Evolutionary conservation across 805 yeast genomes (phyloP).

Genomic region (Ogataea methanolica): DNA sequence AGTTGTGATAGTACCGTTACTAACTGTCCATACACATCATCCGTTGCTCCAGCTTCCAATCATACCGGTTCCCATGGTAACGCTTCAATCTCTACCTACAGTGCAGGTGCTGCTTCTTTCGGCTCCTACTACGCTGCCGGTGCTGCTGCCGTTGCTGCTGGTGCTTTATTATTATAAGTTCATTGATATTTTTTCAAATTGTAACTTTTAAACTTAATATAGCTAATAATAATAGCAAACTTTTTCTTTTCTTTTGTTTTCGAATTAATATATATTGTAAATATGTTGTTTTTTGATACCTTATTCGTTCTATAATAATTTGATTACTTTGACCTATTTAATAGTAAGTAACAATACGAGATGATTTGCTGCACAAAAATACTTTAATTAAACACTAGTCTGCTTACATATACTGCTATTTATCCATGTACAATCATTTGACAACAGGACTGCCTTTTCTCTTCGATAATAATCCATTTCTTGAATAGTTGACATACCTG

Average conservation of each 20-base stretch:
- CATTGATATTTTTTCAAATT: background rate
- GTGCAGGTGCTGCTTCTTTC: conserved; percentile 28
- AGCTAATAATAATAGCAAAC: background rate
- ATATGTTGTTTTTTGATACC: background rate
- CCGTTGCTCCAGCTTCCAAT: conserved; percentile 18
- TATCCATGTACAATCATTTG: background rate
- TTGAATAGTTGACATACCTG: conserved; percentile 22
- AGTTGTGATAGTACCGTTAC: conserved; percentile 35
- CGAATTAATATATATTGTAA: background rate
- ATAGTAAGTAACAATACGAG: too few species aligned
- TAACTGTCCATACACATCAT: conserved; percentile 36
- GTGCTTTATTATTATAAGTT: conserved; percentile 31
- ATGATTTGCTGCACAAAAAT: too few species aligned
- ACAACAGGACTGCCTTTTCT: conserved; percentile 15
- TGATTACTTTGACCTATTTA: too few species aligned
- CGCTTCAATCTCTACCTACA: conserved; percentile 29
- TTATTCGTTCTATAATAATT: background rate
- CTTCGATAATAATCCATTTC: conserved; percentile 19
- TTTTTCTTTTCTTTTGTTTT: background rate
- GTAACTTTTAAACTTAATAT: background rate
- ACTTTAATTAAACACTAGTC: background rate
- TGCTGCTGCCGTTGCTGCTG: conserved; percentile 31
- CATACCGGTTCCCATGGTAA: conserved; percentile 21
- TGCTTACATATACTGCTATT: background rate
- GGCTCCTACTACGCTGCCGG: conserved; percentile 29